Conservation (phyloP, 2,329 filamentous ascomycete species). For the Epichloe amarillans region DNA sequence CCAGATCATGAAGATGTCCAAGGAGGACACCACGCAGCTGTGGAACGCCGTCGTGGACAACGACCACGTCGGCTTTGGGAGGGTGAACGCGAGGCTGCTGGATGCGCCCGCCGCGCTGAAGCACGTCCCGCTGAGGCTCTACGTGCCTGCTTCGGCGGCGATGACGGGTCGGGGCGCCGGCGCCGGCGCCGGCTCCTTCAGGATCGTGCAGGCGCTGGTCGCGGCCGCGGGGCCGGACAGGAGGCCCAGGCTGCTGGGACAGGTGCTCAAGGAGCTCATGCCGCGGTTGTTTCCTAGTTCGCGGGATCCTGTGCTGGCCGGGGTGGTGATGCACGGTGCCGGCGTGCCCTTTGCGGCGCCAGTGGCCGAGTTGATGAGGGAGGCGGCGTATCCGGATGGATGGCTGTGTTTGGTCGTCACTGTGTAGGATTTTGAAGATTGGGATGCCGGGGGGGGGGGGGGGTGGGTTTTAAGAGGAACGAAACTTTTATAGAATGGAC, state of each 20-base stretch:
- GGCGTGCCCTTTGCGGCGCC: conserved; percentile 67
- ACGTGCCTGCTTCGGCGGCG: conserved; percentile 44
- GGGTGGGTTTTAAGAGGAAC: too few relatives aligned
- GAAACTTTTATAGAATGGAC: too few relatives aligned
- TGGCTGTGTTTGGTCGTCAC: conserved; percentile 76
- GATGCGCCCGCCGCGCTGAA: conserved; percentile 61
- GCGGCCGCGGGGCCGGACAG: conserved; percentile 29
- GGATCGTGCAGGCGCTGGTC: conserved; percentile 64
- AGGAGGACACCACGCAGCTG: conserved; percentile 67
- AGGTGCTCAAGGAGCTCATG: conserved; percentile 60
- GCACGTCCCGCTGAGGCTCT: conserved; percentile 78
- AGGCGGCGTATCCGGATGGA: conserved; percentile 80
- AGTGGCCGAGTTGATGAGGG: conserved; percentile 69
- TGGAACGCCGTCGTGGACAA: conserved; percentile 74
- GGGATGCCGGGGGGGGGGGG: not conserved
- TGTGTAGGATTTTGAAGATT: conserved; percentile 36
- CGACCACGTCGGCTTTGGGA: conserved; percentile 57
- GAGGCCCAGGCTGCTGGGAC: conserved; percentile 49
- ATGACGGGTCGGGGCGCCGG: conserved; percentile 4
- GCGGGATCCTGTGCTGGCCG: conserved; percentile 70
- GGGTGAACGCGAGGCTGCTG: conserved; percentile 64
- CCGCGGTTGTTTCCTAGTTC: conserved; percentile 79
- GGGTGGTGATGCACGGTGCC: conserved; percentile 75
- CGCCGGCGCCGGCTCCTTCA: conserved; percentile 39
- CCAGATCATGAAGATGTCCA: conserved; percentile 78